A percentile compares a stretch with the other conserved stretches of the same genome.
Conservation (phyloP, 257 asterid genomes). For the Lantana camara region DNA sequence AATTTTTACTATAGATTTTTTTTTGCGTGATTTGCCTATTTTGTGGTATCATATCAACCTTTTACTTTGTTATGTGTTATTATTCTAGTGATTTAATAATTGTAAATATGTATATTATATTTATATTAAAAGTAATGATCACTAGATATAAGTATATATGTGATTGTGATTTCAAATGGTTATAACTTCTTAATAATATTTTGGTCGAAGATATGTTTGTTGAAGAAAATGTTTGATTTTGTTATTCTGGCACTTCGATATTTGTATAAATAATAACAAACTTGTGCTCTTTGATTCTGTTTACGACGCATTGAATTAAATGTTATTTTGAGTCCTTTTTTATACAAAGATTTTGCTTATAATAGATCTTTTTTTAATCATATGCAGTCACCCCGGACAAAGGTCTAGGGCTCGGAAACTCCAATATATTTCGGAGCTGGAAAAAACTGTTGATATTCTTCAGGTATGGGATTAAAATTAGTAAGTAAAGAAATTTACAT, state of each 20-base stretch:
- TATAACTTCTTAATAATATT: too few species aligned
- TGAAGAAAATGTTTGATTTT: too few species aligned
- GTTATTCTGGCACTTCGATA: too few species aligned
- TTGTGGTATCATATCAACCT: too few species aligned
- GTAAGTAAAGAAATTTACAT: background rate
- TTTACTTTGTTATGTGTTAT: too few species aligned
- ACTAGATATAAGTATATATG: too few species aligned
- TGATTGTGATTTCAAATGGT: too few species aligned
- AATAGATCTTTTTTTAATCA: background rate
- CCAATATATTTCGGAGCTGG: conserved; percentile 82
- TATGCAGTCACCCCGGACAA: conserved; percentile 85
- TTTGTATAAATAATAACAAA: background rate
- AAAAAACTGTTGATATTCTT: conserved; percentile 59
- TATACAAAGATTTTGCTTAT: conserved; percentile 19
- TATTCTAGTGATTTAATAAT: too few species aligned
- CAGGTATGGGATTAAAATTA: conserved; percentile 52
- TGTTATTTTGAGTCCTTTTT: background rate
- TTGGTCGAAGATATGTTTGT: too few species aligned
- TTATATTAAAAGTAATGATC: too few species aligned
- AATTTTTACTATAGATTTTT: background rate
- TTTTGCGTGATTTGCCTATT: too few species aligned
- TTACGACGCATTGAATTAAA: background rate
- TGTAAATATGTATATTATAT: too few species aligned
- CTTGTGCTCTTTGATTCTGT: background rate
- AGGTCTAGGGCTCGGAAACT: conserved; percentile 78